Conservation (phyloP, 495 filamentous ascomycete species). For the Beverwykella pulmonaria region DNA sequence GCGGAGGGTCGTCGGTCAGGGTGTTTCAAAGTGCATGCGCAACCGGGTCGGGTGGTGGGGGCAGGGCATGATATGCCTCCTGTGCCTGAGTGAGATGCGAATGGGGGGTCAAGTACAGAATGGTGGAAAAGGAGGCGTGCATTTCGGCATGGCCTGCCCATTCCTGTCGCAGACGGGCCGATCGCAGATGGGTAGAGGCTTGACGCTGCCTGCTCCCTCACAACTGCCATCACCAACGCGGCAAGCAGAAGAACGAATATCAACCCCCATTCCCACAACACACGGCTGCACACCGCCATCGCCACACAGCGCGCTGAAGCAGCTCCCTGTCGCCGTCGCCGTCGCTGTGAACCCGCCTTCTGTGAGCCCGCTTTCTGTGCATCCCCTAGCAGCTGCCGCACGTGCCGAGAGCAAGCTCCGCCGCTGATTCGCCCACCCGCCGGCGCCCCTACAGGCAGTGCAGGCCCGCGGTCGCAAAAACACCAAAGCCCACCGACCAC, state of each 20-base stretch:
- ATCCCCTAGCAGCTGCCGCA: background rate
- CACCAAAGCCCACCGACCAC: constrained; percentile 3
- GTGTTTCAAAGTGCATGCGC: constrained; percentile 26
- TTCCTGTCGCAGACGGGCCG: background rate
- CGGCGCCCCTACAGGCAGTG: background rate
- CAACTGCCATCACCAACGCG: too few relatives aligned
- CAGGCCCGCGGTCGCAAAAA: constrained; percentile 15
- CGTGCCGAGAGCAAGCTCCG: background rate
- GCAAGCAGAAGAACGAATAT: too few relatives aligned
- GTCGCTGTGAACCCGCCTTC: too few relatives aligned
- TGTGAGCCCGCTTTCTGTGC: background rate
- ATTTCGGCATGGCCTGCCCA: background rate
- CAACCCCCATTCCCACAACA: too few relatives aligned
- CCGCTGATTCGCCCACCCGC: constrained; percentile 11
- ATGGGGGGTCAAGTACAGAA: background rate
- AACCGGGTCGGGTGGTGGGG: constrained; percentile 4
- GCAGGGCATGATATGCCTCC: constrained; percentile 17
- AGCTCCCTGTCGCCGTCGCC: background rate
- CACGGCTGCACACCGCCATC: too few relatives aligned
- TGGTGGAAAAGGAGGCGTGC: constrained; percentile 13
- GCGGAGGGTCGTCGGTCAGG: constrained; percentile 23
- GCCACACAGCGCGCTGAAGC: too few relatives aligned
- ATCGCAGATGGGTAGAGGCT: too few relatives aligned
- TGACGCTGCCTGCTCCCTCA: too few relatives aligned
- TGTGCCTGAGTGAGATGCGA: background rate